Conservation (phyloP, 129 eudicot genomes). For the Chrysanthemum lavandulifolium region DNA sequence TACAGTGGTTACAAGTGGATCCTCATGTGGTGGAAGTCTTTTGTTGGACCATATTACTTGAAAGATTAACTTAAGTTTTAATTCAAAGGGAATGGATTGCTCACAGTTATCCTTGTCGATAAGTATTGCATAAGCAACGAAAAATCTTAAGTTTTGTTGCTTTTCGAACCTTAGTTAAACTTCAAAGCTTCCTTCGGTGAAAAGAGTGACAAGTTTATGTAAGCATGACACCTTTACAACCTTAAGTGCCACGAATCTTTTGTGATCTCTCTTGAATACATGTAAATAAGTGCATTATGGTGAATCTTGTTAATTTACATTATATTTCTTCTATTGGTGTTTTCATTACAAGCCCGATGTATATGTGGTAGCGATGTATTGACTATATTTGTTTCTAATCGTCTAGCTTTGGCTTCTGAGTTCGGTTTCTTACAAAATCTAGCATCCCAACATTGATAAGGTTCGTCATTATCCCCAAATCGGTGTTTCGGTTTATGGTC, state of each 20-base stretch:
- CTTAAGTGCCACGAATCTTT: background rate
- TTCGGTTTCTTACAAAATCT: slow-evolving; percentile 88
- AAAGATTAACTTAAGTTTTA: no score
- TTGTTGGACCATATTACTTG: background rate
- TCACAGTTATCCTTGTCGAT: no score
- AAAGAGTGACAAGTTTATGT: background rate
- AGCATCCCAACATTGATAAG: slow-evolving; percentile 98
- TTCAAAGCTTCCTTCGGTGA: background rate
- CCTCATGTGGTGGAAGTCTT: no score
- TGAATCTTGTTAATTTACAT: background rate
- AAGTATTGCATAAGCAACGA: no score
- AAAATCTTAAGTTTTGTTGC: no score
- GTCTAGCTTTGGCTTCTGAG: slow-evolving; percentile 41
- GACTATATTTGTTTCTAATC: background rate
- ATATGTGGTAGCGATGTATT: background rate
- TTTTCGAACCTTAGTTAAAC: no score
- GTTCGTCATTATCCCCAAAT: slow-evolving; percentile 28
- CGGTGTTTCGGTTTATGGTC: background rate
- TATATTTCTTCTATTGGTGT: background rate
- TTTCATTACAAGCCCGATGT: background rate
- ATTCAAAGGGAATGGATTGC: no score
- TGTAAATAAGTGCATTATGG: background rate
- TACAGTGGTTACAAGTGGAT: no score
- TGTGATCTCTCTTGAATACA: background rate
- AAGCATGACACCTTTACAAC: background rate